Evolutionary conservation across 352 stramenopile genomes (phyloP), one percentile per base, ranked within the genome.

Genomic region (Aphanomyces euteiches): DNA sequence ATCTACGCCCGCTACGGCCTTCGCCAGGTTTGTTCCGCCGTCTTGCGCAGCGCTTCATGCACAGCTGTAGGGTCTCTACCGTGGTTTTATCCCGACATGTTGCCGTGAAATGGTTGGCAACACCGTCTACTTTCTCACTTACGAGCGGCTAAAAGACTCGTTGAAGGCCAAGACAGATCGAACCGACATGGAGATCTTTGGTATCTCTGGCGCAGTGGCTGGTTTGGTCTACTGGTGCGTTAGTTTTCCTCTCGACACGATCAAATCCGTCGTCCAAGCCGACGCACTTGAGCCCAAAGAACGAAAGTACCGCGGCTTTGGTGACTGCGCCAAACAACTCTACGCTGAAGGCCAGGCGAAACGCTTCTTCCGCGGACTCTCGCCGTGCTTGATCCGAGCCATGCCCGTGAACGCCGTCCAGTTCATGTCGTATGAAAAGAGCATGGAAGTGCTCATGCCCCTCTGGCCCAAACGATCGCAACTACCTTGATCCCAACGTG

Each of bases 211-310:
- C 17, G 87, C 85, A 17, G 89, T 80, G 63, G 87, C 87, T 10
- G 87, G 87, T 39, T 89, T 94, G 72, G 88, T 90, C 80, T 94
- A 91, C 74, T 94, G 87, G 87, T 66, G 89, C 56, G 82, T 88
- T 47, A 79, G 89, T 40, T 94, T 92, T 58, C 87, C 87, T 2
- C 76, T 94, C 8, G 85, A 92, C 67, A 94, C 87, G 53, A 78
- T 94, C 66, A 93, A 94, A 76, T 92, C 84, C 3, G 84, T 92
- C 17, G 87, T 92, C 58, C 85, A 94, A 60, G 82, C 84, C 19
- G 87, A 94, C 68, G 75, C 81, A 12, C 77, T 94, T 8, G 78
- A 90, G 66, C 85, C 83, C 39, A 78, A 76, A n/a, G 3, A 43
- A n/a, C 64, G 47, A 36, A 38, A 53, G 47, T 94, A 90, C 74